phyloP scores from a whole-genome alignment of 1,139 yeast species.

The Geotrichum europaeum region DNA sequence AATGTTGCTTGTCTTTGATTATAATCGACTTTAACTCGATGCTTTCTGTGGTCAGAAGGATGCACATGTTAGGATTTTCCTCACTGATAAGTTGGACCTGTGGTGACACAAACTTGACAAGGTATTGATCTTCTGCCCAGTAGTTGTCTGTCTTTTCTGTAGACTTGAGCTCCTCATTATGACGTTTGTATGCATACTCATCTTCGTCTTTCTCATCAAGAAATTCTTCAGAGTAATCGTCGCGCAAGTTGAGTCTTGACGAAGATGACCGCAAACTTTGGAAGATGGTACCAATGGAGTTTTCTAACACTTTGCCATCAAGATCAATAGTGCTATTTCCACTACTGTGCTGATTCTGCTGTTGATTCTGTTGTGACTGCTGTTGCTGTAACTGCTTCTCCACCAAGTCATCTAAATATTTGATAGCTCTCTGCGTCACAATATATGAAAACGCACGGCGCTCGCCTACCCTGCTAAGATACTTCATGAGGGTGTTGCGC shows the following conservation, averaged over 20 bases:
- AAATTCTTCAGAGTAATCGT: not conserved
- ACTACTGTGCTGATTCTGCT: not conserved
- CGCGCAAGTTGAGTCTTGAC: slow-evolving; percentile 1
- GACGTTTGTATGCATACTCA: not conserved
- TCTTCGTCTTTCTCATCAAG: slow-evolving; percentile 2
- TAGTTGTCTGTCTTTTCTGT: slow-evolving; percentile 30
- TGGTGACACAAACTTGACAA: slow-evolving; percentile 71
- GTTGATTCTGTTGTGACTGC: not conserved
- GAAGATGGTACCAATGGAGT: slow-evolving; percentile 11
- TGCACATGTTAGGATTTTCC: slow-evolving; percentile 54
- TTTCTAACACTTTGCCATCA: slow-evolving; percentile 1
- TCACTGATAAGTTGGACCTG: slow-evolving; percentile 77
- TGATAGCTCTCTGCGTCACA: slow-evolving; percentile 65
- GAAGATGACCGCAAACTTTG: slow-evolving; percentile 16
- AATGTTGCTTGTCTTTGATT: slow-evolving; percentile 43
- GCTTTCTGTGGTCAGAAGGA: slow-evolving; percentile 63
- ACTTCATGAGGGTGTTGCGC: slow-evolving; percentile 56
- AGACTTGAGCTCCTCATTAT: not conserved
- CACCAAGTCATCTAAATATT: slow-evolving; percentile 53
- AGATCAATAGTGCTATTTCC: slow-evolving; percentile 1
- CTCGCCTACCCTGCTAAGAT: slow-evolving; percentile 54
- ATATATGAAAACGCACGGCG: slow-evolving; percentile 54
- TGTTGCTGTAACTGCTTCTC: slow-evolving; percentile 16
- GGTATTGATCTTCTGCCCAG: slow-evolving; percentile 51
- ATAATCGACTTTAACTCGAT: slow-evolving; percentile 61